phyloP scores from a whole-genome alignment of 1,284 basidiomycete genomes.

The Papiliotrema laurentii region DNA sequence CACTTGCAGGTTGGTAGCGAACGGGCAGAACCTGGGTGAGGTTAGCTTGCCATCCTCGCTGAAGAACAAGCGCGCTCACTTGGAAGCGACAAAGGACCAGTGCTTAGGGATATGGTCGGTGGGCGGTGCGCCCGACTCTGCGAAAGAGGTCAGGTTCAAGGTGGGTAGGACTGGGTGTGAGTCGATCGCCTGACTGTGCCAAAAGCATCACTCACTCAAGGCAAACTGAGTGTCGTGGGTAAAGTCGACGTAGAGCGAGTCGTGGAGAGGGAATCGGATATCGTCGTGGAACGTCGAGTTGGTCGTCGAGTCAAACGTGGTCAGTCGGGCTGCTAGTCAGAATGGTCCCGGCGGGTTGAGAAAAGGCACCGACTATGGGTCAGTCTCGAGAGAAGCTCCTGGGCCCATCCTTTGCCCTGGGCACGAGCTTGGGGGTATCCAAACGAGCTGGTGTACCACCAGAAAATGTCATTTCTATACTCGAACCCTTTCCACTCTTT shows the following conservation, averaged over 20 bases:
- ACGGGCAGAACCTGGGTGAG: conserved; percentile 48
- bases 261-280: conserved; percentile 59
- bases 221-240: conserved; percentile 46
- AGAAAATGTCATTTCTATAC: conserved; percentile 51
- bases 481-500: conserved; percentile 64
- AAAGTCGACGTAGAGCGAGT: conserved; percentile 52
- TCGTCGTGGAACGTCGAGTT: conserved; percentile 58
- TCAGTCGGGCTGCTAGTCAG: conserved; percentile 49
- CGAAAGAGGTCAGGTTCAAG: conserved; percentile 65
- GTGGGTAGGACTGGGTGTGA: conserved; percentile 53
- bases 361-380: conserved; percentile 34
- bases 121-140: conserved; percentile 63
- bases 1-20: conserved; percentile 58
- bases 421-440: conserved; percentile 47
- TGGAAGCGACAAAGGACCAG: conserved; percentile 47
- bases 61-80: conserved; percentile 21
- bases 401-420: conserved; percentile 49
- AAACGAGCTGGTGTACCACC: conserved; percentile 47
- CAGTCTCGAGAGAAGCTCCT: conserved; percentile 47
- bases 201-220: conserved; percentile 38
- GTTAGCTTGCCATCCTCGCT: too few species aligned
- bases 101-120: conserved; percentile 63
- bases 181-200: too few species aligned
- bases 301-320: conserved; percentile 54
- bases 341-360: background rate